Evolutionary conservation across 768 basidiomycete genomes (phyloP).

Genomic region (Pisolithus marmoratus): DNA sequence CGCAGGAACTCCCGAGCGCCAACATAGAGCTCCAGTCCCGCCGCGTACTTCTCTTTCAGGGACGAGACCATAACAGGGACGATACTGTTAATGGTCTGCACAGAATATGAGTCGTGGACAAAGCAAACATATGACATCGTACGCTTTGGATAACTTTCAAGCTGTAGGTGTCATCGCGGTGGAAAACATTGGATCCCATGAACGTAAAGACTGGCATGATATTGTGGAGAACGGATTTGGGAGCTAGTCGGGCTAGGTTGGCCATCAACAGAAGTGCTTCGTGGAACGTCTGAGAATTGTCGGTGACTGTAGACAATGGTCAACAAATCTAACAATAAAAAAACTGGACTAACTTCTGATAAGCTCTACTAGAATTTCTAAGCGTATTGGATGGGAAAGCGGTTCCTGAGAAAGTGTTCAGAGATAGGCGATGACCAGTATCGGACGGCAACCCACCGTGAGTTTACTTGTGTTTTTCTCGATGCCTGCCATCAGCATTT

Average conservation of each 20-base stretch:
- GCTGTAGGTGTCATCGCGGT: slow-evolving; percentile 92
- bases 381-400: slow-evolving; percentile 55
- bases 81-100: slow-evolving; percentile 85
- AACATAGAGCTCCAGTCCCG: slow-evolving; percentile 56
- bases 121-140: neutral
- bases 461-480: slow-evolving; percentile 58
- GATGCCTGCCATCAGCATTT: slow-evolving; percentile 78
- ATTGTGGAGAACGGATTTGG: slow-evolving; percentile 88
- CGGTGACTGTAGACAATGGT: slow-evolving; percentile 52
- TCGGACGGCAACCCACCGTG: slow-evolving; percentile 34
- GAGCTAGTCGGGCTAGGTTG: slow-evolving; percentile 73
- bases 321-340: slow-evolving; percentile 1
- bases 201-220: slow-evolving; percentile 99
- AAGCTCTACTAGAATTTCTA: slow-evolving; percentile 84
- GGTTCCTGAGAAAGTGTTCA: slow-evolving; percentile 37
- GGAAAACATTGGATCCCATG: slow-evolving; percentile 98
- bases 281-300: slow-evolving; percentile 92
- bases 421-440: neutral
- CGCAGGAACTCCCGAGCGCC: slow-evolving; percentile 77
- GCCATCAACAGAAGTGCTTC: slow-evolving; percentile 88
- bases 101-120: neutral
- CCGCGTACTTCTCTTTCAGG: slow-evolving; percentile 51
- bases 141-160: slow-evolving; percentile 95
- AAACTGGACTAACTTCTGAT: slow-evolving; percentile 54
- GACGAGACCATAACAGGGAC: slow-evolving; percentile 90